Conservation (phyloP, 2,329 filamentous ascomycete species). For the Diplocarpon mali region DNA sequence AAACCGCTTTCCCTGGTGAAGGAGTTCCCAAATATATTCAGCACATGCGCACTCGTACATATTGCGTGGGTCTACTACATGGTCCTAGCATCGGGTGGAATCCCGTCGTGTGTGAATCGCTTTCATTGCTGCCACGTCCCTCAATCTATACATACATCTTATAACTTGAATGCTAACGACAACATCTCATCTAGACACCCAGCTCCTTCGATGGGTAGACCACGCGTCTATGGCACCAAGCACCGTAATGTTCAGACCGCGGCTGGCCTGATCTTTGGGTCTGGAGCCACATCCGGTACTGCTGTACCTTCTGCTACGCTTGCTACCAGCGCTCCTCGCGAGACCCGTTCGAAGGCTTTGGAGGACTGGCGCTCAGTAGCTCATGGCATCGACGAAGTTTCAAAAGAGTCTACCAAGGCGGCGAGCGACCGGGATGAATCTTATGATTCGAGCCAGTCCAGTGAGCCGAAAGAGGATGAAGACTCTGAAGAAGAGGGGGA, state of each 20-base stretch:
- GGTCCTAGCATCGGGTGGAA: too few relatives aligned
- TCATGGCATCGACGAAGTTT: background rate
- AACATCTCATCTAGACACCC: background rate
- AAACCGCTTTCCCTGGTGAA: too few relatives aligned
- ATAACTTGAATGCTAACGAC: background rate
- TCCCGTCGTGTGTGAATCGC: too few relatives aligned
- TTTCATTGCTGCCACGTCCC: too few relatives aligned
- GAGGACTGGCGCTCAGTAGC: conserved; percentile 2
- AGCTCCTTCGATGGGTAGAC: background rate
- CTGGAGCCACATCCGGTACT: background rate
- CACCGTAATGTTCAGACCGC: background rate
- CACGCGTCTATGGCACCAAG: conserved; percentile 6
- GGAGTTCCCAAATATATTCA: too few relatives aligned
- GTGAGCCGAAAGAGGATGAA: background rate
- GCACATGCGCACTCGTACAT: too few relatives aligned
- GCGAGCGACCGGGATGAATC: background rate
- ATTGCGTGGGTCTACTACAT: too few relatives aligned
- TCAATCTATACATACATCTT: too few relatives aligned
- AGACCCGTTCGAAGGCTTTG: background rate
- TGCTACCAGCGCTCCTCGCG: background rate
- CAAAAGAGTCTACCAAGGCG: background rate
- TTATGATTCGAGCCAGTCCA: background rate
- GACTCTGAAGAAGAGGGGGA: background rate
- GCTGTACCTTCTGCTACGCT: too few relatives aligned
- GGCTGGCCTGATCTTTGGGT: conserved; percentile 4